Base-by-base conservation (phyloP, 2,329 filamentous ascomycete species). In the Aspergillus brasiliensis region DNA sequence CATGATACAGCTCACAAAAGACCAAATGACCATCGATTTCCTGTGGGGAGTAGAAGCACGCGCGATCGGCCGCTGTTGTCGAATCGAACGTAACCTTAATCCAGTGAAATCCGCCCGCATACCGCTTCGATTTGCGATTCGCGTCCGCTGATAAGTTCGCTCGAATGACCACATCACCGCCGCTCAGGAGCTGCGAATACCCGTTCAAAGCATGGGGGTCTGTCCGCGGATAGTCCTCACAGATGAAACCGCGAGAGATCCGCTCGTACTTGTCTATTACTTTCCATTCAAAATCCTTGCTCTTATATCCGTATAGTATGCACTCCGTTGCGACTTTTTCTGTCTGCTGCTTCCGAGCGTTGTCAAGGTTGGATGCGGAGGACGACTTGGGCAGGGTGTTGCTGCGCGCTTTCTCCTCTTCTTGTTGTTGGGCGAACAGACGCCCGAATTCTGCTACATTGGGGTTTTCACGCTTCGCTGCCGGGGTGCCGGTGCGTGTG, bases 151-250 rank as follows among this genome's bases (percentile, higher is more conserved):
- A 90, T 55, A 97, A 79, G 8, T 85, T 84, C 54, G 85, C 83
- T 59, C 87, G 86, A 51, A 89, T 87, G 8, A 89, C 85, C 8
- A 90, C 87, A 53, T 90, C 86, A 68, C 92, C 88, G 63, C 89
- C 85, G 62, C 91, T 85, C 66, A 93, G 86, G 1, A 88, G 85
- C 71, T 91, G 78, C n/a, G 79, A 90, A 80, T 90, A 94, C 59
- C 89, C 84, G 59, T 84, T 82, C 71, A 86, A 85, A 63, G 88
- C 84, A 58, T 86, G 82, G 2, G 91, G 90, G n/a, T 94, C 89
- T 64, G 91, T 88, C 63, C 94, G 88, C 8, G 92, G 87, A 76
- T 98, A 98, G 77, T 97, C 93, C 78, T 98, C 94, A 76, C 93
- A 93, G 73, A 97, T 91, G 63, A 86, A 80, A 25, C 93, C 93